Base-by-base conservation (phyloP, 495 filamentous ascomycete genomes). In the Patellaria atrata region DNA sequence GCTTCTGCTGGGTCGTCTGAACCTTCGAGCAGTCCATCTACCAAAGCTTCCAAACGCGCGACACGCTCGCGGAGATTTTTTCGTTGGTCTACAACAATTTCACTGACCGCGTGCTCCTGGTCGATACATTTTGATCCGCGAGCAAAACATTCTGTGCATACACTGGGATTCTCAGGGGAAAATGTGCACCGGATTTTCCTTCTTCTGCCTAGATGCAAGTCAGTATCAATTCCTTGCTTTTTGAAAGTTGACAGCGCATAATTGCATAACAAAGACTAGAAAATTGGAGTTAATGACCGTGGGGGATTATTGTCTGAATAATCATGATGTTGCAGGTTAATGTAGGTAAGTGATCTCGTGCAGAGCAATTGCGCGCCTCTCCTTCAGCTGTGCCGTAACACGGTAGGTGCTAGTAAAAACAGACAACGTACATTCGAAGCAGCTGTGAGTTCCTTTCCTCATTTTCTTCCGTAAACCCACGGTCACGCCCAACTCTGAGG, bases 51-150 rank as follows among this genome's bases (percentile, higher is more conserved):
- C 13, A 54, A 32, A 8, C 45, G 41, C n/a, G 51, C 51, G 2
- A 54, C 51, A 16, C 51, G 32, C 34, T 54, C 51, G 8, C 51
- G 38, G n/a, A 54, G 48, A 38, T 54, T 54, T 41, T 54, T 54
- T 33, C 51, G 48, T 12, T 54, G 45, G 26, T 54, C 51, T 12
- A 54, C 37, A 13, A 52, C 26, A 34, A 47, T 33, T 38, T 51
- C 47, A 11, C 40, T 39, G 26, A 38, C 36, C 15, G 46, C 49
- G 38, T 55, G 45, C 28, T 55, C 49, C 44, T 55, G 52, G 27
- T 52, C 49, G 13, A 55, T 40, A 33, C 52, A 55, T 24, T 43
- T 35, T 4, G 48, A 50, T 1, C 52, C 52, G 1, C 49, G 49
- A 13, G 52, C 52, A 34, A 52, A 55, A 41, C 52, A 55, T 45